Evolutionary conservation across 495 filamentous ascomycete species (phyloP).

Genomic region (Elasticomyces elasticus): DNA sequence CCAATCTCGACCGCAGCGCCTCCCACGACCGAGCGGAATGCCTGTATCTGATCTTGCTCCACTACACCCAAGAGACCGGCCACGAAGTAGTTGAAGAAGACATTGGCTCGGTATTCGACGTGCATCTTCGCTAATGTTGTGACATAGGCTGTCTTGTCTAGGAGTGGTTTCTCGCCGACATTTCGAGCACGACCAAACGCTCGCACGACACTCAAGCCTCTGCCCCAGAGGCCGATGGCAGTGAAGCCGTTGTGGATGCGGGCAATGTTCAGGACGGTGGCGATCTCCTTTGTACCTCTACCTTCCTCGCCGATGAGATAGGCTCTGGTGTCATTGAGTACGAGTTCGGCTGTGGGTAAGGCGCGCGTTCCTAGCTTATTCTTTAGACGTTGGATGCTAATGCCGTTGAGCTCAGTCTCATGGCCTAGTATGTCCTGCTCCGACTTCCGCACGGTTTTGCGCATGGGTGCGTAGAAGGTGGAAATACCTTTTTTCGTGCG

Average conservation of each 20-base stretch:
- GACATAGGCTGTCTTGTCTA: conserved; percentile 50
- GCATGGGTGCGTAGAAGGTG: conserved; percentile 59
- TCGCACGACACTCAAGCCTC: conserved; percentile 52
- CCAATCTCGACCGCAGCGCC: neutral
- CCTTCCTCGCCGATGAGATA: conserved; percentile 55
- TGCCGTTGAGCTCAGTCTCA: conserved; percentile 50
- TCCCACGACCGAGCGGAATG: neutral
- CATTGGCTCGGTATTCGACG: conserved; percentile 45
- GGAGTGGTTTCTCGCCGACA: conserved; percentile 42
- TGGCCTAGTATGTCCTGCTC: conserved; percentile 10
- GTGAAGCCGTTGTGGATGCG: conserved; percentile 53
- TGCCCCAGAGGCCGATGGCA: conserved; percentile 47
- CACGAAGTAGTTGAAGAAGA: conserved; percentile 53
- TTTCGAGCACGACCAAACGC: conserved; percentile 46
- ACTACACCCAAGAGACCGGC: conserved; percentile 46
- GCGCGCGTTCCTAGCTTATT: conserved; percentile 59
- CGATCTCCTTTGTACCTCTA: conserved; percentile 54
- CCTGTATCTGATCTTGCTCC: conserved; percentile 28
- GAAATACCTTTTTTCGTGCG: conserved; percentile 45
- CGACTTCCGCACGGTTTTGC: conserved; percentile 29
- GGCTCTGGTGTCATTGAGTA: conserved; percentile 49
- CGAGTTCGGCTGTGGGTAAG: conserved; percentile 61
- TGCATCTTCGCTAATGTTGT: conserved; percentile 47
- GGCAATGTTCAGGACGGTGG: conserved; percentile 59
- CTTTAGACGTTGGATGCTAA: conserved; percentile 58